Conservation (phyloP, 345 rosid species). For the Ricinus communis region DNA sequence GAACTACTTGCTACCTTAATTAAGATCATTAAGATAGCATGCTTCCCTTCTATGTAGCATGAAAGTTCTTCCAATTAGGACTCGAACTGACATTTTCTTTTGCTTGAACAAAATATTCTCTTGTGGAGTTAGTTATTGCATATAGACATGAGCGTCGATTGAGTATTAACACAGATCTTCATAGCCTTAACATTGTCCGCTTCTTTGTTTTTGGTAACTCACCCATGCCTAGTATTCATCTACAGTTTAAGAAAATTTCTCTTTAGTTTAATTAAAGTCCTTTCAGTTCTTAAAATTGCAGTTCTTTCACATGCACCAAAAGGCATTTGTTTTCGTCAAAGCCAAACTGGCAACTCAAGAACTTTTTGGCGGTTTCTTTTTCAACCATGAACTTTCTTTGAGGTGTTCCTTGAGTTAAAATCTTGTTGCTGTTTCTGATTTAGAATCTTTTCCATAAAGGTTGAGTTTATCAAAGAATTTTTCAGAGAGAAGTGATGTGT, state of each 20-base stretch:
- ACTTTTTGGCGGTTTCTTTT: not conserved
- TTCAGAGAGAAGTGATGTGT: constrained; percentile 38
- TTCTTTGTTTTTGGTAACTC: no score
- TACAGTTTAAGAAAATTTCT: not conserved
- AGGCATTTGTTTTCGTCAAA: not conserved
- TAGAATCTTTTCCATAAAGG: constrained; percentile 22
- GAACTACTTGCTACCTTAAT: not conserved
- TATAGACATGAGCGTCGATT: not conserved
- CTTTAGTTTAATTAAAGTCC: not conserved
- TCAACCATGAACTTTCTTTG: not conserved
- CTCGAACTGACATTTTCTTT: not conserved
- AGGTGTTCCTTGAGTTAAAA: not conserved
- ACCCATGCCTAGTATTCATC: not conserved
- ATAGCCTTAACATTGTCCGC: not conserved
- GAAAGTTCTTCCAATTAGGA: no score
- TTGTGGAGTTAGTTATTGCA: not conserved
- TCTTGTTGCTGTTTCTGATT: not conserved
- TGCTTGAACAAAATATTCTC: not conserved
- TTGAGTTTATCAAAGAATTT: constrained; percentile 19
- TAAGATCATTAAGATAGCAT: no score
- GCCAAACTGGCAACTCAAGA: not conserved
- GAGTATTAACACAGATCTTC: not conserved
- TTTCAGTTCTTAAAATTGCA: not conserved
- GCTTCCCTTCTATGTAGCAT: no score
- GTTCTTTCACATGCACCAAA: not conserved